A percentile compares a stretch with the other conserved stretches of the same genome.
Evolutionary conservation across 768 basidiomycete genomes (phyloP).

Genomic region (Sporobolomyces phaffii): DNA sequence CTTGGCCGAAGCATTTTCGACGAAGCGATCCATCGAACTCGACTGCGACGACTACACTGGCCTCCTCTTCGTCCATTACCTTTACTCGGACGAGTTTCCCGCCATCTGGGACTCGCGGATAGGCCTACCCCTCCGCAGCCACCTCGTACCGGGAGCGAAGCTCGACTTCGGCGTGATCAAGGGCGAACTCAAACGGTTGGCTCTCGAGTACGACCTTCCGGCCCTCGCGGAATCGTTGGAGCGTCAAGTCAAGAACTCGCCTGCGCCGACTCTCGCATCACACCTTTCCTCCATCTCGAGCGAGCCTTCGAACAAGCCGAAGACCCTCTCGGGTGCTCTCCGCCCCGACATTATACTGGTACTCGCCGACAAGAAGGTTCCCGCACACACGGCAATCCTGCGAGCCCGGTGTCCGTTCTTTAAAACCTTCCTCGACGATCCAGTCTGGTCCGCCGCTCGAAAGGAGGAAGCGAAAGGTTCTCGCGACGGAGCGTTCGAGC

Average conservation of each 20-base stretch:
- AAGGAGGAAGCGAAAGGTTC: slow-evolving; percentile 51
- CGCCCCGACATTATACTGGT: slow-evolving; percentile 62
- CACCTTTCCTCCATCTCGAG: slow-evolving; percentile 57
- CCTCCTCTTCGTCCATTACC: slow-evolving; percentile 69
- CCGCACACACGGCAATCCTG: slow-evolving; percentile 67
- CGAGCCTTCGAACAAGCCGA: slow-evolving; percentile 44
- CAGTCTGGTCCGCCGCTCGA: slow-evolving; percentile 62
- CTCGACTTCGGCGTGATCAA: slow-evolving; percentile 39
- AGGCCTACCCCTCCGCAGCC: slow-evolving; percentile 48
- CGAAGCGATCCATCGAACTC: slow-evolving; percentile 48
- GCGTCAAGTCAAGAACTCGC: slow-evolving; percentile 57
- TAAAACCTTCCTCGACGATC: slow-evolving; percentile 70
- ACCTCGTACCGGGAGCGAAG: slow-evolving; percentile 44
- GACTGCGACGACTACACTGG: slow-evolving; percentile 61
- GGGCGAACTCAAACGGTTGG: slow-evolving; percentile 6
- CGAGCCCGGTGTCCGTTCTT: slow-evolving; percentile 79
- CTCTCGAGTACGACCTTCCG: slow-evolving; percentile 48
- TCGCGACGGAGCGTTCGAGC: slow-evolving; percentile 53
- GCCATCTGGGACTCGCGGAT: slow-evolving; percentile 79
- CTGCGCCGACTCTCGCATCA: slow-evolving; percentile 51
- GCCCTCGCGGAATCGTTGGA: slow-evolving; percentile 56
- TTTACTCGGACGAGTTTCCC: slow-evolving; percentile 80
- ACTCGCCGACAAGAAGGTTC: slow-evolving; percentile 61
- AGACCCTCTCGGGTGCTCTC: neutral
- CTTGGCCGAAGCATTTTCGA: slow-evolving; percentile 50